Conservation (phyloP, 176 grass and related monocot genomes). For the Musa itinerans region DNA sequence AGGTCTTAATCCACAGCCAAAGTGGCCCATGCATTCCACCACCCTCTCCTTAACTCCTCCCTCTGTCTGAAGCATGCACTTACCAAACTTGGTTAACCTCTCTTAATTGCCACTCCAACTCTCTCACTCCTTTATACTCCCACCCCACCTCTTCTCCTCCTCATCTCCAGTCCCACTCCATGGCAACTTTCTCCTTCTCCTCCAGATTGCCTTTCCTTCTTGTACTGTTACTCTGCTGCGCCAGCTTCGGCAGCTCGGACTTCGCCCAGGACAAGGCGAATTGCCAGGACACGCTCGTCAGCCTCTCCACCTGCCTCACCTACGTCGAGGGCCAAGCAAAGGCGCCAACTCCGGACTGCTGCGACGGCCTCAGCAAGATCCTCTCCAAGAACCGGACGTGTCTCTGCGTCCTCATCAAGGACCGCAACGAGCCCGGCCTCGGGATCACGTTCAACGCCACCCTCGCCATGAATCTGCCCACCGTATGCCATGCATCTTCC, state of each 20-base stretch:
- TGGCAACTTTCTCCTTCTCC: not conserved
- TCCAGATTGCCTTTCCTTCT: not conserved
- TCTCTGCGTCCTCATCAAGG: constrained; percentile 67
- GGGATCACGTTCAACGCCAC: constrained; percentile 72
- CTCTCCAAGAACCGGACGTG: constrained; percentile 42
- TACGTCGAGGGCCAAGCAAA: constrained; percentile 48
- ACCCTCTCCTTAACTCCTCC: too few relatives aligned
- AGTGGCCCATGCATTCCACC: too few relatives aligned
- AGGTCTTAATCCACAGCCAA: too few relatives aligned
- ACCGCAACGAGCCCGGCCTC: constrained; percentile 60
- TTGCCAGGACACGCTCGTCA: constrained; percentile 61
- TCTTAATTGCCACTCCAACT: too few relatives aligned
- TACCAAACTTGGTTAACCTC: too few relatives aligned
- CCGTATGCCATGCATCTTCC: constrained; percentile 20
- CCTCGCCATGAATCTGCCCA: constrained; percentile 46
- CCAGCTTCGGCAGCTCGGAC: constrained; percentile 10
- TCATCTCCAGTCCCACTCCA: not conserved
- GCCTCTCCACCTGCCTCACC: constrained; percentile 68
- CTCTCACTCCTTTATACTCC: too few relatives aligned
- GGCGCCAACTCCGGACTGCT: constrained; percentile 61
- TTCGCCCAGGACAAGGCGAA: constrained; percentile 47
- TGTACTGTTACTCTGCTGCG: not conserved
- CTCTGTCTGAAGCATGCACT: too few relatives aligned
- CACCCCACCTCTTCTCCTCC: too few relatives aligned
- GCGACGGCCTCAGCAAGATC: constrained; percentile 47